Conservation (phyloP, 306 rosid genomes). For the Vigna angularis region DNA sequence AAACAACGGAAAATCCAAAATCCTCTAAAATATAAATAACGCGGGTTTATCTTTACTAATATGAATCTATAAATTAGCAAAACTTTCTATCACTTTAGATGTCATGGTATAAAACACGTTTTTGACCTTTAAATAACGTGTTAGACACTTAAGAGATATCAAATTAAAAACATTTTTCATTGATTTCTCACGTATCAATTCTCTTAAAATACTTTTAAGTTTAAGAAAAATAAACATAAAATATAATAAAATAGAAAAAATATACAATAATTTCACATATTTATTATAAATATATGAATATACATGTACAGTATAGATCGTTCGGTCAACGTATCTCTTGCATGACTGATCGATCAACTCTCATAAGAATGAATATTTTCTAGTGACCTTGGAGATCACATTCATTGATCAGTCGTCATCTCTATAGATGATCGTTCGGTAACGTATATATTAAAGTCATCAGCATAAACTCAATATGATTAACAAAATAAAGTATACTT, state of each 20-base stretch:
- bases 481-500: too few species aligned
- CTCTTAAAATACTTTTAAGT: not conserved
- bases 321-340: too few species aligned
- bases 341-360: too few species aligned
- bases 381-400: too few species aligned
- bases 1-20: not conserved
- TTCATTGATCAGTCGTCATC: too few species aligned
- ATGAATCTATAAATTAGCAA: not conserved
- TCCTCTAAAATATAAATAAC: constrained; percentile 12
- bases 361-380: too few species aligned
- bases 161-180: not conserved
- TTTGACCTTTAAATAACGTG: not conserved
- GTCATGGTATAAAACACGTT: not conserved
- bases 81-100: not conserved
- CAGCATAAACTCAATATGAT: too few species aligned
- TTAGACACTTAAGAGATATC: not conserved
- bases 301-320: too few species aligned
- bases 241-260: not conserved
- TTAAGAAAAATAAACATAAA: not conserved
- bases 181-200: not conserved
- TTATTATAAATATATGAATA: too few species aligned
- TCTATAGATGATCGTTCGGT: too few species aligned
- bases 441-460: too few species aligned
- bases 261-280: too few species aligned
- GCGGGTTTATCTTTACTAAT: constrained; percentile 14